Conservation (phyloP, 345 rosid species). For the Melastoma malabathricum region DNA sequence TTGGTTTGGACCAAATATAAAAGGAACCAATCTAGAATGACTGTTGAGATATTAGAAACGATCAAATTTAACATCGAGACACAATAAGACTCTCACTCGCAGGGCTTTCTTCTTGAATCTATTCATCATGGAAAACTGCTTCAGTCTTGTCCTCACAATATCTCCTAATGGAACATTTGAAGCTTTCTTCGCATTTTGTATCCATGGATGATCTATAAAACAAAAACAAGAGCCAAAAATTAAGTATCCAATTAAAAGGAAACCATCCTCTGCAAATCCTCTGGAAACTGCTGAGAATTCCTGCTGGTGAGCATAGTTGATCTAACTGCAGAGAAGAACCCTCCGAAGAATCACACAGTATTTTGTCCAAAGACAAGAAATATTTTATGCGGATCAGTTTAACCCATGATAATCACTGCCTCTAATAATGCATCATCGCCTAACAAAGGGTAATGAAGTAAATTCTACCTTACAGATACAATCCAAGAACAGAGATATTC, state of each 20-base stretch:
- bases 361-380: no score
- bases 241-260: background rate
- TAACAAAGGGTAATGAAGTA: no score
- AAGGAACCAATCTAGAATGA: background rate
- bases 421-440: no score
- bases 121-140: constrained; percentile 91
- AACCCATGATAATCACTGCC: no score
- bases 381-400: no score
- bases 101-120: constrained; percentile 91
- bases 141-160: constrained; percentile 82
- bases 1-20: background rate
- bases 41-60: background rate
- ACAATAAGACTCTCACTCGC: constrained; percentile 43
- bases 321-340: no score
- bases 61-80: constrained; percentile 2
- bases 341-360: no score
- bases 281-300: no score
- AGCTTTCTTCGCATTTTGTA: constrained; percentile 91
- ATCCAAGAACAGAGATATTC: no score
- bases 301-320: no score
- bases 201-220: constrained; percentile 75
- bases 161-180: constrained; percentile 95
- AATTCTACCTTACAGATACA: no score
- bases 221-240: constrained; percentile 1
- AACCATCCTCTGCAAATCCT: no score